Evolutionary conservation across 2,329 filamentous ascomycete species (phyloP).

Genomic region (Colletotrichum australisinense): DNA sequence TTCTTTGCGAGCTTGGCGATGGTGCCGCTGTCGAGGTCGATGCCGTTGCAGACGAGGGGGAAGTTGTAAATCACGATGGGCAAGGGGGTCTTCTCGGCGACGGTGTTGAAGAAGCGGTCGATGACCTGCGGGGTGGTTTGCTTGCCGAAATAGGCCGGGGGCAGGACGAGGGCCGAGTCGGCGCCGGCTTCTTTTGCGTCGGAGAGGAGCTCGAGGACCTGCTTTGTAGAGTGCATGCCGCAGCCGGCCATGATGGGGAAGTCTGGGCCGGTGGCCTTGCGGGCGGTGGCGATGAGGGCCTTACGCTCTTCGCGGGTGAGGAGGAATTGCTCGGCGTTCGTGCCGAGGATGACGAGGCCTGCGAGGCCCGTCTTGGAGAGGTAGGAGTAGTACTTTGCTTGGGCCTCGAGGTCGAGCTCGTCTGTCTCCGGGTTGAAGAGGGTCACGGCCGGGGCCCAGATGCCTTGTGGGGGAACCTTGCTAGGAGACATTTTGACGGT

Average conservation of each 20-base stretch:
- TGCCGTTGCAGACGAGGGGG: constrained; percentile 74
- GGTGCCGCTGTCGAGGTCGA: constrained; percentile 74
- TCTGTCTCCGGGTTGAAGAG: constrained; percentile 64
- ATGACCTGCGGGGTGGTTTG: constrained; percentile 68
- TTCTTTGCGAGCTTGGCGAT: constrained; percentile 63
- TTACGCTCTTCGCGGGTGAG: constrained; percentile 69
- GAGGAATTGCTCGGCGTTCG: constrained; percentile 67
- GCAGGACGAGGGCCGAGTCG: constrained; percentile 71
- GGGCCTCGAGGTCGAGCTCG: constrained; percentile 57
- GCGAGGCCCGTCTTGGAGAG: constrained; percentile 61
- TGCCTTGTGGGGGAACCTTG: constrained; percentile 45
- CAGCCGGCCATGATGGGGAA: constrained; percentile 73
- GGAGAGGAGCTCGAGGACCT: constrained; percentile 68
- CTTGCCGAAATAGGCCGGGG: constrained; percentile 74
- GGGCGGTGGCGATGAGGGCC: constrained; percentile 66
- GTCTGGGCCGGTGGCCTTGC: constrained; percentile 60
- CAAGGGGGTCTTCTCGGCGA: constrained; percentile 62
- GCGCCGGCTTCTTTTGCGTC: constrained; percentile 72
- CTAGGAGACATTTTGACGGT: constrained; percentile 11
- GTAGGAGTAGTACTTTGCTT: constrained; percentile 63
- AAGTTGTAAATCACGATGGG: constrained; percentile 77
- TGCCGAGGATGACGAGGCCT: constrained; percentile 65
- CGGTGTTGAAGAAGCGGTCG: constrained; percentile 68
- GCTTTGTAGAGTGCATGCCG: constrained; percentile 72
- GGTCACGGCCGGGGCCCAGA: constrained; percentile 65